These are phyloP conservation scores for Calendula officinalis DNA, from an alignment of 129 eudicot genomes.

Conservation along the genomic window DNA sequence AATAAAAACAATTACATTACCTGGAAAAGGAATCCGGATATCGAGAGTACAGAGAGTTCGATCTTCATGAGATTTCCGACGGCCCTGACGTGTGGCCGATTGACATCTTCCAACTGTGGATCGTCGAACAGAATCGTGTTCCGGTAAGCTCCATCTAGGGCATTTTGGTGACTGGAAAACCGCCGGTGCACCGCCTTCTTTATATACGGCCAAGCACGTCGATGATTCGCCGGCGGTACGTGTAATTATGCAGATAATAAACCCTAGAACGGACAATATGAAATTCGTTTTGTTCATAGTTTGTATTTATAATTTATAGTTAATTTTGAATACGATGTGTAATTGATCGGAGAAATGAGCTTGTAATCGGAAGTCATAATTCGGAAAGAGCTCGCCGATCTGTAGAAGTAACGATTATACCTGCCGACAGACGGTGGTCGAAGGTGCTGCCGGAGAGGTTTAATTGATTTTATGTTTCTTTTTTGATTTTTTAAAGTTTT, in stretches of 20 bases:
- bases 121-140: constrained; percentile 23
- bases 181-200: constrained; percentile 96
- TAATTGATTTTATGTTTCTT: too few relatives aligned
- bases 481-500: too few relatives aligned
- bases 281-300: constrained; percentile 21
- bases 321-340: neutral
- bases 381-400: neutral
- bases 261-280: constrained; percentile 31
- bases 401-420: neutral
- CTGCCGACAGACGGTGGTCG: too few relatives aligned
- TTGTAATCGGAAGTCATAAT: neutral
- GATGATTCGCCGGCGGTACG: constrained; percentile 58
- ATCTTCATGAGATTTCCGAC: constrained; percentile 77
- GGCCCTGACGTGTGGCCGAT: constrained; percentile 74
- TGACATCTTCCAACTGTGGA: constrained; percentile 56
- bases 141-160: constrained; percentile 77
- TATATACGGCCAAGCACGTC: constrained; percentile 70
- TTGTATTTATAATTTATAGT: neutral
- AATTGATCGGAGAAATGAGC: neutral
- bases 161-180: constrained; percentile 92
- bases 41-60: constrained; percentile 71
- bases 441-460: too few relatives aligned
- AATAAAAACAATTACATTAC: constrained; percentile 30
- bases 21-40: constrained; percentile 86
- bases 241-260: constrained; percentile 26